Conservation (phyloP, 2,329 filamentous ascomycete genomes). For the Ceratocystis harringtonii region DNA sequence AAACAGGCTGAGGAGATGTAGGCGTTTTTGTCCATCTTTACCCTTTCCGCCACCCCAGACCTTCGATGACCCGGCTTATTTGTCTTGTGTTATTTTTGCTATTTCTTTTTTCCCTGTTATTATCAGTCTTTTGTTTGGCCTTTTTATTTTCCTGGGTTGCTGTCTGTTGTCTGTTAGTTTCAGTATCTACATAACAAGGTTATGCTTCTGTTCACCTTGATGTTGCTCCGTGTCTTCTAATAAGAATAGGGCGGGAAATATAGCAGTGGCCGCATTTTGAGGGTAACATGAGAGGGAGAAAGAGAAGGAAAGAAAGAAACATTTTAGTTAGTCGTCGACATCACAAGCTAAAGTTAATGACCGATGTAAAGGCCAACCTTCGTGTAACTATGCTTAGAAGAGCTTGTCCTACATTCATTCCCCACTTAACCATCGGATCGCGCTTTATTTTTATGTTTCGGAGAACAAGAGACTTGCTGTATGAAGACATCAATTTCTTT, state of each 20-base stretch:
- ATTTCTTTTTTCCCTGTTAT: neutral
- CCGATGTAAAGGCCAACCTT: too few relatives aligned
- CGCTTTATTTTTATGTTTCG: too few relatives aligned
- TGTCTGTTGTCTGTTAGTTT: neutral
- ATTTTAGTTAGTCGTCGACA: too few relatives aligned
- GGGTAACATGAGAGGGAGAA: neutral
- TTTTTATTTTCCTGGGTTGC: neutral
- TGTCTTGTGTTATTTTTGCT: neutral
- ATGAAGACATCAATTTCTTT: too few relatives aligned
- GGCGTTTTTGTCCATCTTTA: neutral
- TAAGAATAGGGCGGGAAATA: neutral
- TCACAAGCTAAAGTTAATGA: too few relatives aligned
- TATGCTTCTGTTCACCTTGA: neutral
- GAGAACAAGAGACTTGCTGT: too few relatives aligned
- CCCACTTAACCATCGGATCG: too few relatives aligned
- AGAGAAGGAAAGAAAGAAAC: too few relatives aligned
- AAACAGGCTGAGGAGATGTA: conserved; percentile 20
- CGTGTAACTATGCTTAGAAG: too few relatives aligned
- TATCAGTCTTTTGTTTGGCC: neutral
- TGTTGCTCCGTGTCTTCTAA: neutral
- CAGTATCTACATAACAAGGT: neutral
- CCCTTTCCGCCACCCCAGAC: too few relatives aligned
- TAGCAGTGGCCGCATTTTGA: neutral
- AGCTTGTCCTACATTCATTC: too few relatives aligned
- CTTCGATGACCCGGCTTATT: neutral